Conservation (phyloP, 768 basidiomycete genomes). For the Kwoniella bestiolae region DNA sequence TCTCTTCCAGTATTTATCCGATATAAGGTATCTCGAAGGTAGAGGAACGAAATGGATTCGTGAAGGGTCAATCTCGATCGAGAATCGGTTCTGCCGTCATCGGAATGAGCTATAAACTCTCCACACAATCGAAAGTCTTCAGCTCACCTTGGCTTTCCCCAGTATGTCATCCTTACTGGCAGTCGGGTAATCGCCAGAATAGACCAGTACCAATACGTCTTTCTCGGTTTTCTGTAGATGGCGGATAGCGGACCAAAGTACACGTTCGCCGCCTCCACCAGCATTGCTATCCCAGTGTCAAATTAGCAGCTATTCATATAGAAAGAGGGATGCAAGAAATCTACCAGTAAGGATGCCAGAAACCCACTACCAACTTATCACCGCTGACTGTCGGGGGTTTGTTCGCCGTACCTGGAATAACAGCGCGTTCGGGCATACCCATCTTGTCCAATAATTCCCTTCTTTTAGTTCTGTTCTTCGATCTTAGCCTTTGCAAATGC, state of each 20-base stretch:
- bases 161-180: conserved; percentile 80
- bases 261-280: conserved; percentile 94
- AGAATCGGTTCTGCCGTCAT: conserved; percentile 81
- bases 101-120: too few relatives aligned
- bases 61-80: conserved; percentile 69
- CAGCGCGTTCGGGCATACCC: conserved; percentile 34
- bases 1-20: conserved; percentile 80
- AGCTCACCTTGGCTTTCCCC: conserved; percentile 72
- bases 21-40: conserved; percentile 69
- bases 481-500: conserved; percentile 28
- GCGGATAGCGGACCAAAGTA: conserved; percentile 87
- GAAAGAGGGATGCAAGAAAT: conserved; percentile 35
- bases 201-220: conserved; percentile 72
- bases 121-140: too few relatives aligned
- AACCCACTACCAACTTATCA: conserved; percentile 65
- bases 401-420: conserved; percentile 37
- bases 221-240: conserved; percentile 64
- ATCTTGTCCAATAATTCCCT: conserved; percentile 35
- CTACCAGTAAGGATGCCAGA: conserved; percentile 97
- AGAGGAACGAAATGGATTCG: conserved; percentile 83
- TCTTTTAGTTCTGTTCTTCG: conserved; percentile 36
- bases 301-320: neutral
- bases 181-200: conserved; percentile 78
- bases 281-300: conserved; percentile 70
- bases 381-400: conserved; percentile 31